Base-by-base conservation (phyloP, 2,329 filamentous ascomycete species). In the Periconia digitata region DNA sequence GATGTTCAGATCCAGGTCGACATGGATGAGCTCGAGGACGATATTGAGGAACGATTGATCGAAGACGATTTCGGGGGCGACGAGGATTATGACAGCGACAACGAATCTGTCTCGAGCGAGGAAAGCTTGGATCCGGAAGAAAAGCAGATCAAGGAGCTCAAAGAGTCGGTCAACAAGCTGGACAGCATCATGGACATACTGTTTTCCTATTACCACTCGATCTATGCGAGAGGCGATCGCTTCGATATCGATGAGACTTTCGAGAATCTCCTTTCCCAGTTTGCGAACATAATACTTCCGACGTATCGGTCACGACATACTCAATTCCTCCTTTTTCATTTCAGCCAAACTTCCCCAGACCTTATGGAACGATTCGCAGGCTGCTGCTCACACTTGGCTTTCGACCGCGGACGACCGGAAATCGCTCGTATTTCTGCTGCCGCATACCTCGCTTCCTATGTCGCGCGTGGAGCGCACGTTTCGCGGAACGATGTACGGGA, bases 1-100 rank as follows among this genome's bases (percentile, higher is more conserved):
- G 94, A 99, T 67, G 90, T 95, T 1, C 89, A 96, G 67, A 94
- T 97, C 71, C 92, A 96, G 72, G 83, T 92, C 42, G 92, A 97
- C 63, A 77, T 97, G 62, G 91, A 97, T 54, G 92, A 97, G 60
- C 76, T 96, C 52, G 92, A 96, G 53, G 92, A 97, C 54, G 89
- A 95, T 46, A 79, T 90, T 8, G 88, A 90, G 46, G 85, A 91
- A 20, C 84, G 85, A 44, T 82, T 92, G 16, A 79, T 89, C 43
- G 72, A 78, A 51, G 77, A 83, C 32, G 79, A 84, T n/a, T 54
- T 59, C 29, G 58, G 73, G 13, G 72, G 72, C 5, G 73, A 71
- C 17, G 69, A 72, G 21, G 77, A 79, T 15, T 68, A 81, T 35
- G 75, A 76, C 16, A 86, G 84, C 68, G 87, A 91, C 49, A 78